Conservation (phyloP, 2,329 filamentous ascomycete genomes). For the Lecanosticta acicola region DNA sequence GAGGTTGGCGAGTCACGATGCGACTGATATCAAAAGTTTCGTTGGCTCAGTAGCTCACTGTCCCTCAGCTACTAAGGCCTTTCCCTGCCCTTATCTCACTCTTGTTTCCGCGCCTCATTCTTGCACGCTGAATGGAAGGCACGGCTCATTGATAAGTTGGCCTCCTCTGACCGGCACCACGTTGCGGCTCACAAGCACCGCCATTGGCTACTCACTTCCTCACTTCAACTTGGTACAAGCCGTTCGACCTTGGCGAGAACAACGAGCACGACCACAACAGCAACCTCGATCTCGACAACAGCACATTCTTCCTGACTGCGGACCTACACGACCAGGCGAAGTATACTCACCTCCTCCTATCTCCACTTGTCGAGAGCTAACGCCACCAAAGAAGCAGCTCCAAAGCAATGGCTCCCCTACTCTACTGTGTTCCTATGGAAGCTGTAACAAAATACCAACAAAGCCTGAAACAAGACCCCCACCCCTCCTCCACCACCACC, state of each 20-base stretch:
- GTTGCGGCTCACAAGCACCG: background rate
- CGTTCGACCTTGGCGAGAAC: too few species aligned
- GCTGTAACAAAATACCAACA: background rate
- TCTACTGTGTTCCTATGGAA: background rate
- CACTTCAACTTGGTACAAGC: too few species aligned
- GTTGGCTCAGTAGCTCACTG: too few species aligned
- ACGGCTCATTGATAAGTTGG: background rate
- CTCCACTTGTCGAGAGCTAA: background rate
- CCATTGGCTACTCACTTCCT: background rate
- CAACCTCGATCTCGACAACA: background rate
- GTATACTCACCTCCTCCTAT: background rate
- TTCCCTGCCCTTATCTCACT: background rate
- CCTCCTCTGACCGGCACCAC: background rate
- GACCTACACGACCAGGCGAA: too few species aligned
- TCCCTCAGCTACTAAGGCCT: too few species aligned
- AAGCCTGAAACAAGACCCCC: background rate
- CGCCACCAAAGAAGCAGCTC: background rate
- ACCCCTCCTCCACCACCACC: too few species aligned
- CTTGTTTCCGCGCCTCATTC: background rate
- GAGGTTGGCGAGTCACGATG: too few species aligned
- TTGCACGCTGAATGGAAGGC: background rate
- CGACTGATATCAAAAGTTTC: too few species aligned
- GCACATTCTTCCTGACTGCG: background rate
- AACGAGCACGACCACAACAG: background rate
- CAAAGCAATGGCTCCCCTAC: background rate